Base-by-base conservation (phyloP, 2,329 filamentous ascomycete genomes). In the Penicillium hordei region DNA sequence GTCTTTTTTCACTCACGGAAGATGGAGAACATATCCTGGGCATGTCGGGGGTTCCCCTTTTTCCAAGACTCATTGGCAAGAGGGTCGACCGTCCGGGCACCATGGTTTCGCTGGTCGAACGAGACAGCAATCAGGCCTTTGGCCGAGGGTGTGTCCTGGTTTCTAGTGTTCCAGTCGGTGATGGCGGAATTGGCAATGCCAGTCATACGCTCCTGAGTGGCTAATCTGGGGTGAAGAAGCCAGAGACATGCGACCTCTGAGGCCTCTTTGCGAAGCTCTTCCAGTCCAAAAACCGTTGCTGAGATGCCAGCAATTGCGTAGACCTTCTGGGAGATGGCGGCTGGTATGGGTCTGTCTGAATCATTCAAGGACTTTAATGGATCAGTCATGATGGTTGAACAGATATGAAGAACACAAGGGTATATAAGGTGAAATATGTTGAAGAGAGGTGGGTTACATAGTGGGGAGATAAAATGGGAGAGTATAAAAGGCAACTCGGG, bases 31-130 rank as follows among this genome's bases (percentile, higher is more conserved):
- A 99, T 96, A 74, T 99, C 94, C 70, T 91, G 86, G 0, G 92
- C 93, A 77, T 97, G 94, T 7, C 81, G 84, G 8, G 82, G 79
- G 70, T 97, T 96, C 31, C 91, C 92, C 38, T 84, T 76, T 43
- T 84, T 83, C 93, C 93, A 97, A 4, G 88, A 82, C 65, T 88
- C 81, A 72, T 97, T 97, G 27, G 89, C 86, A 19, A 81, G 65
- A 8, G 83, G 77, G 66, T 88, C 82, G 2, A 93, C 84, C 58
- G 86, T 75, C 54, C 94, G 81, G 3, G 84, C 82, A 27, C 94
- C 94, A 75, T 97, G 94, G 74, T 97, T 97, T 45, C 93, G 85
- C 79, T 96, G 92, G 76, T 97, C 94, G 74, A 96, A 96, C 2
- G 89, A 85, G 13, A 93, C 84, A 2, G 90, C 92, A 49, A 97